Base-by-base conservation (phyloP, 352 stramenopile genomes). In the Peronospora farinosa region DNA sequence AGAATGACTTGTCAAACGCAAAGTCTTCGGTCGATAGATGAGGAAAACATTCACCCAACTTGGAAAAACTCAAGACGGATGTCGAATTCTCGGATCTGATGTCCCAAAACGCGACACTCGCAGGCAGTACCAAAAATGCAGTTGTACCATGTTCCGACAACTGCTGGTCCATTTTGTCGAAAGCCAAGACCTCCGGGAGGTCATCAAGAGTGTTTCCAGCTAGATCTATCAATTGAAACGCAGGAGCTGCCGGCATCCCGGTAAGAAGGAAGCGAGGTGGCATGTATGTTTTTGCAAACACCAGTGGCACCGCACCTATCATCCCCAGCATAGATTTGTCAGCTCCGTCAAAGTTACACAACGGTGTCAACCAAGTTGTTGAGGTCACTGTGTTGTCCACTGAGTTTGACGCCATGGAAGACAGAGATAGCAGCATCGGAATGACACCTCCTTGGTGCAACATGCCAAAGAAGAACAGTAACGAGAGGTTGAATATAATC, bases 241-340 rank as follows among this genome's bases (percentile, higher is more conserved):
- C n/a, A 16, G 52, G 35, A 3, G 10, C 46, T 1, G 30, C 9
- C 13, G 13, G 9, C 36, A 71, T 48, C 2, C 65, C 65, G 7
- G 63, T 47, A n/a, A 86, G 63, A n/a, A 81, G 60, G 48, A 88
- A 91, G 9, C 80, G 80, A 19, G 80, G 80, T 1, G 80, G 80
- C 78, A 91, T 91, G 57, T 91, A 91, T 9, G 74, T 88, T 57
- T 75, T 85, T 44, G 68, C 78, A 57, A 88, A 88, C 10, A 91
- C 45, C 9, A 91, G 35, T 13, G 69, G 68, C 4, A 65, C 50
- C 11, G 47, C 5, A 19, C 54, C 36, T 35, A 65, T 21, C 23
- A 54, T 27, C 10, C 7, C 36, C 5, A 40, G 15, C 17, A 48
- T 49, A 15, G 48, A 1, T 0, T 50, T 54, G 9, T 66, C 47